phyloP scores from a whole-genome alignment of 2,329 filamentous ascomycete species.

The Colletotrichum orchidophilum region DNA sequence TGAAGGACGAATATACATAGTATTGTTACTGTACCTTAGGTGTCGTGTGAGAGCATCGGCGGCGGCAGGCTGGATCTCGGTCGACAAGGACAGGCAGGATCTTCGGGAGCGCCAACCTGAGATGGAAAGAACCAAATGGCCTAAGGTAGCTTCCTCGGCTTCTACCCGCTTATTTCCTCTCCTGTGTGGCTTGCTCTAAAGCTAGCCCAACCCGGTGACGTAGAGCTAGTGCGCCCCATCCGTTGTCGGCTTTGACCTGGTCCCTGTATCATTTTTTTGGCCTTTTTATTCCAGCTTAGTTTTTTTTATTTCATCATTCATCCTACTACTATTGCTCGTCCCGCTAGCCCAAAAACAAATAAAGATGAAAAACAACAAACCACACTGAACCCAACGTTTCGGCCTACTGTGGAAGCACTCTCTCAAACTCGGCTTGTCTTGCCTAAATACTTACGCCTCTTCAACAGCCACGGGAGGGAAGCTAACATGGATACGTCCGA shows the following conservation, averaged over 20 bases:
- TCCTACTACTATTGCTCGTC: neutral
- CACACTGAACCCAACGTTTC: neutral
- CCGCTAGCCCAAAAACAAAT: neutral
- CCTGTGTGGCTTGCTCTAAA: neutral
- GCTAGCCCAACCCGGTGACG: constrained; percentile 24
- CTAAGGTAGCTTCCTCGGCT: neutral
- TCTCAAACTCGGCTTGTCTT: neutral
- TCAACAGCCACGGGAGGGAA: neutral
- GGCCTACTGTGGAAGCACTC: neutral
- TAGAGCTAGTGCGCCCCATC: constrained; percentile 19
- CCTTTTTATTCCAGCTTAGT: neutral
- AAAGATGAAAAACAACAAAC: neutral
- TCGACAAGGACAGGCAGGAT: neutral
- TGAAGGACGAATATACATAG: too few relatives aligned
- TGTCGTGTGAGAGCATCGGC: neutral
- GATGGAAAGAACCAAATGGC: neutral
- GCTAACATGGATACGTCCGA: neutral
- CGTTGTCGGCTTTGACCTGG: constrained; percentile 16
- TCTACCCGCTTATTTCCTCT: neutral
- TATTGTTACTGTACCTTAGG: too few relatives aligned
- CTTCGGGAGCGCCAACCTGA: neutral
- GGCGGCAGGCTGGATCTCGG: neutral
- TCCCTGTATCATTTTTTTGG: neutral
- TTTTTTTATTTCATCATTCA: neutral
- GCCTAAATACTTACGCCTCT: neutral